phyloP scores from a whole-genome alignment of 1,284 basidiomycete genomes.

The Exobasidium rhododendri region DNA sequence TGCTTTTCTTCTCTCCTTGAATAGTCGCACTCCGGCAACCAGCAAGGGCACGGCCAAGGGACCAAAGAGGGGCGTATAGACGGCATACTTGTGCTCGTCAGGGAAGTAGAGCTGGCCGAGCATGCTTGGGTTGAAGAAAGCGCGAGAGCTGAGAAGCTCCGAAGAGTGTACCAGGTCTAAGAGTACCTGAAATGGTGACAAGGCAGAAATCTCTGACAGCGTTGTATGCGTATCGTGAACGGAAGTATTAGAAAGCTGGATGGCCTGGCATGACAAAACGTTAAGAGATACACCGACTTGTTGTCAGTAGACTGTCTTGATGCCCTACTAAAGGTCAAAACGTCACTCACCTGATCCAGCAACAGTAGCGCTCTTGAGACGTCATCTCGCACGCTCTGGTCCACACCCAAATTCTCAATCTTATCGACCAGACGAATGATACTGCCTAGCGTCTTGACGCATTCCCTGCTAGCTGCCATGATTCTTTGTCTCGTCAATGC shows the following conservation, averaged over 20 bases:
- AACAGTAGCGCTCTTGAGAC: conserved; percentile 17
- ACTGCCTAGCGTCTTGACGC: conserved; percentile 34
- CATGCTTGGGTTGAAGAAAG: conserved; percentile 97
- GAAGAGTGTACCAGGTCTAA: conserved; percentile 48
- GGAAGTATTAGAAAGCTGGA: neutral
- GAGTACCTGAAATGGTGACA: neutral
- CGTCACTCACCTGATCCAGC: neutral
- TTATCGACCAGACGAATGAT: conserved; percentile 39
- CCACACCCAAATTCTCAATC: conserved; percentile 47
- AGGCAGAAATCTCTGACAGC: neutral
- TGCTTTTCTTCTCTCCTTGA: conserved; percentile 13
- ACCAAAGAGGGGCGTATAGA: conserved; percentile 54
- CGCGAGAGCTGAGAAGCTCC: conserved; percentile 68
- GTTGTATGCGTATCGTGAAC: neutral
- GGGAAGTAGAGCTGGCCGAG: conserved; percentile 87
- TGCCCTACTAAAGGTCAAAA: no score
- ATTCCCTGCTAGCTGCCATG: conserved; percentile 30
- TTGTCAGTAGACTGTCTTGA: no score
- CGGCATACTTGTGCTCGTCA: conserved; percentile 56
- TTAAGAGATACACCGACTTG: no score
- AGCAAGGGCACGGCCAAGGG: conserved; percentile 69
- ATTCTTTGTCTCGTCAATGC: conserved; percentile 30
- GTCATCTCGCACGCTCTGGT: conserved; percentile 27
- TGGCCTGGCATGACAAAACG: neutral
- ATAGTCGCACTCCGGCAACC: conserved; percentile 62